Conservation (phyloP, 208 protist genomes). For the Borovskyia barvae region DNA sequence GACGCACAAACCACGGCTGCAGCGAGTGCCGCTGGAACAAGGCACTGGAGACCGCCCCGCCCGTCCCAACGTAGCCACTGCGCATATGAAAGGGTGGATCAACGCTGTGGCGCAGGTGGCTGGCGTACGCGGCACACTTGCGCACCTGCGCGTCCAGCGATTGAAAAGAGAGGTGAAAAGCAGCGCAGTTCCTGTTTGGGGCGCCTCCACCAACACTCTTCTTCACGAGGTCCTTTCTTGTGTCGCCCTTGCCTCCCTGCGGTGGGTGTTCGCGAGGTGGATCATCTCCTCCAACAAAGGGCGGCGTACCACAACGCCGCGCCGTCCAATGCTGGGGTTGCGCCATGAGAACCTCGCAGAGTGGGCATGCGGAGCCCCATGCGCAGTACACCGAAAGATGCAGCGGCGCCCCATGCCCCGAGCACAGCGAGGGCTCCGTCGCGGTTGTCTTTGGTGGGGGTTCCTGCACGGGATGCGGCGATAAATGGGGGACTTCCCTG, state of each 20-base stretch:
- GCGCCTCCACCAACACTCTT: too few relatives aligned
- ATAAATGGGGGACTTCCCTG: too few relatives aligned
- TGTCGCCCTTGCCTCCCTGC: too few relatives aligned
- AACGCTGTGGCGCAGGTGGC: slow-evolving; percentile 10
- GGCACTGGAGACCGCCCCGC: background rate
- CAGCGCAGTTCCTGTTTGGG: background rate
- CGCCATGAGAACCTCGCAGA: slow-evolving; percentile 62
- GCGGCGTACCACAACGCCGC: too few relatives aligned
- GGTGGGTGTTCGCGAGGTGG: too few relatives aligned
- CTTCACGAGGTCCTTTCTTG: too few relatives aligned
- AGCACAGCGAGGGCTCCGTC: background rate
- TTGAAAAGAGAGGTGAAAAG: slow-evolving; percentile 47
- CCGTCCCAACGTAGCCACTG: slow-evolving; percentile 13
- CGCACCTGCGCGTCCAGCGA: slow-evolving; percentile 48
- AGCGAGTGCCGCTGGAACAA: slow-evolving; percentile 10
- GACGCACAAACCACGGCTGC: slow-evolving; percentile 71
- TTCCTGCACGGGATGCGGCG: background rate
- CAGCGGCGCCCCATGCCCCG: background rate
- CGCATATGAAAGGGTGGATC: slow-evolving; percentile 16
- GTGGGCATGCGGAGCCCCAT: slow-evolving; percentile 73
- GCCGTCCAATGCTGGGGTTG: slow-evolving; percentile 51
- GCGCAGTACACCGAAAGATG: slow-evolving; percentile 55
- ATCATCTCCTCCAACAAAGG: too few relatives aligned
- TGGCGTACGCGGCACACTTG: slow-evolving; percentile 20
- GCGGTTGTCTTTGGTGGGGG: too few relatives aligned